These are phyloP conservation scores for Pleurotus sapidus DNA, from an alignment of 768 basidiomycete genomes.

Conservation along the genomic window DNA sequence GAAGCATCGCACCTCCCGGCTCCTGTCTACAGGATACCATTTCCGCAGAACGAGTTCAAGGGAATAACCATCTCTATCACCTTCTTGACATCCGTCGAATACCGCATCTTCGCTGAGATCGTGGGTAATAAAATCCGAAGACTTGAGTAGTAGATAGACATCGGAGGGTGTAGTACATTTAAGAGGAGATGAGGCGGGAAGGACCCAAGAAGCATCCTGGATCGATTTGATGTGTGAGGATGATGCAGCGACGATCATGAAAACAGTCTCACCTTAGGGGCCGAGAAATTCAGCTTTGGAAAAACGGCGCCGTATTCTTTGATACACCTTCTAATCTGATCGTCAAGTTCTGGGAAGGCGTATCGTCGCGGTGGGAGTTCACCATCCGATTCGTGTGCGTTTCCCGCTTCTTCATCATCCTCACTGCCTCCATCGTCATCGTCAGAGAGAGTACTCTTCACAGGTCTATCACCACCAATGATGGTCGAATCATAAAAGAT, in stretches of 20 bases:
- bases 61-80: slow-evolving; percentile 36
- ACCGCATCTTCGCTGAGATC: slow-evolving; percentile 61
- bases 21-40: slow-evolving; percentile 83
- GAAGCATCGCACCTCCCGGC: slow-evolving; percentile 89
- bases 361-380: slow-evolving; percentile 32
- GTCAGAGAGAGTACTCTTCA: slow-evolving; percentile 58
- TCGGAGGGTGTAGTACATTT: slow-evolving; percentile 88
- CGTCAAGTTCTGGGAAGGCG: slow-evolving; percentile 82
- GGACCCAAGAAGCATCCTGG: slow-evolving; percentile 92
- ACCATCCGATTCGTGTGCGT: neutral
- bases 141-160: slow-evolving; percentile 89
- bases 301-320: slow-evolving; percentile 78
- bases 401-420: slow-evolving; percentile 24
- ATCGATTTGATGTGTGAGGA: neutral
- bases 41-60: slow-evolving; percentile 87
- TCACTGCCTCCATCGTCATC: slow-evolving; percentile 41
- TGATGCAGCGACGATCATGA: neutral
- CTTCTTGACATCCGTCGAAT: slow-evolving; percentile 58
- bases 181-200: slow-evolving; percentile 79
- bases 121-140: slow-evolving; percentile 85
- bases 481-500: neutral
- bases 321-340: slow-evolving; percentile 63
- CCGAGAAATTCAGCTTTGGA: slow-evolving; percentile 95
- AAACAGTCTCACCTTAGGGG: slow-evolving; percentile 64
- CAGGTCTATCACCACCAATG: slow-evolving; percentile 34